Base-by-base conservation (phyloP, 1,139 yeast genomes). In the Geotrichum klebahnii region DNA sequence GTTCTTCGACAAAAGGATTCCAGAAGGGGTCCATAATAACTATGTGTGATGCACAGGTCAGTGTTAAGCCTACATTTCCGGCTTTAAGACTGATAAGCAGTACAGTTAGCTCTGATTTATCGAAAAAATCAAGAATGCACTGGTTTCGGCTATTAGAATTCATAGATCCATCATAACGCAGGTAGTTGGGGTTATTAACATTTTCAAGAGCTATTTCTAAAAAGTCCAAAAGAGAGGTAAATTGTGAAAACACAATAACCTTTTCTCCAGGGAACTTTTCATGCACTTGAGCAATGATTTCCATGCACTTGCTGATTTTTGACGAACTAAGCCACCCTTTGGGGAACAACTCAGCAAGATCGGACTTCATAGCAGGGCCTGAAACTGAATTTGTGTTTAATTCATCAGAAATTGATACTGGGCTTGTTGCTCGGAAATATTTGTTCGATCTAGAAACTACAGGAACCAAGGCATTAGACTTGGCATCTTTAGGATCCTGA, bases 1-100 rank as follows among this genome's bases (percentile, higher is more conserved):
- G 97, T 43, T 86, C 95, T 67, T 90, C 97, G 2, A 90, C 96
- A 67, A 78, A 90, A 0, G 97, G 97, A 62, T 90, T 90, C 97
- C 98, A 90, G 65, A 88, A 90, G 16, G 97, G 97, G 64, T 90
- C 97, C 74, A 87, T 77, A 12, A 90, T 77, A 46, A 90, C 79
- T 9, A 90, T 95, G 65, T 88, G 96, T 35, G 88, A 84, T 0
- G 98, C 97, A 70, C 95, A 86, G 0, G 97, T 90, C 57, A 90
- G 74, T 0, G 97, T 90, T 55, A 90, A 74, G 4, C 97, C 98
- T 12, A 90, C 92, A 64, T 87, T 89, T 59, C 97, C 97, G 1
- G 97, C 96, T 62, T 83, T 83, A 62, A 90, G 75, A 0, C 96
- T 86, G 26, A 88, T 75, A 45, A 90, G 71, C 63, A 90, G 67